These are phyloP conservation scores for Aethionema arabicum DNA, from an alignment of 345 rosid genomes.

Conservation along the genomic window DNA sequence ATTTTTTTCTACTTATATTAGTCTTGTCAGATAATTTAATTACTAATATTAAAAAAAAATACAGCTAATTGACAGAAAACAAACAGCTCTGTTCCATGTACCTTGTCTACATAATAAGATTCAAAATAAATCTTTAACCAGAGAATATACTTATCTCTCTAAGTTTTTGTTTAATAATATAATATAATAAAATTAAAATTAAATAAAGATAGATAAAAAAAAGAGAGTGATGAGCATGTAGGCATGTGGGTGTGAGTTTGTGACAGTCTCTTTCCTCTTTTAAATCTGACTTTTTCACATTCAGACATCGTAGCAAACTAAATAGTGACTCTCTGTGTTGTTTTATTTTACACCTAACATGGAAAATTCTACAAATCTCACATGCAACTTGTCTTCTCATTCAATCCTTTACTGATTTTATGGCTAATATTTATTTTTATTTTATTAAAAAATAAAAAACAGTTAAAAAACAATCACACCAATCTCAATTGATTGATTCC, in stretches of 20 bases:
- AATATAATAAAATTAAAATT: neutral
- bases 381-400: slow-evolving; percentile 28
- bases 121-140: neutral
- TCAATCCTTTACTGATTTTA: neutral
- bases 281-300: slow-evolving; percentile 37
- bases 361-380: slow-evolving; percentile 22
- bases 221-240: slow-evolving; percentile 36
- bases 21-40: neutral
- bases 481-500: slow-evolving; percentile 33
- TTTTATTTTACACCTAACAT: slow-evolving; percentile 24
- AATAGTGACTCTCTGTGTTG: slow-evolving; percentile 24
- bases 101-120: slow-evolving; percentile 9
- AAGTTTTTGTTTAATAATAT: neutral
- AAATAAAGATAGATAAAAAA: neutral
- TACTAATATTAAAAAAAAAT: neutral
- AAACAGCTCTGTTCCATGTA: slow-evolving; percentile 30
- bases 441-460: neutral
- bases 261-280: slow-evolving; percentile 31
- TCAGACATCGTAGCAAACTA: slow-evolving; percentile 38
- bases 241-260: slow-evolving; percentile 37
- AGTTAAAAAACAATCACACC: slow-evolving; percentile 22
- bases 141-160: slow-evolving; percentile 18
- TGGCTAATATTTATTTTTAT: slow-evolving; percentile 8
- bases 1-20: slow-evolving; percentile 22
- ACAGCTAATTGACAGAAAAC: slow-evolving; percentile 34